Base-by-base conservation (phyloP, 169 alveolate species). In the Ichthyophthirius multifiliis region DNA sequence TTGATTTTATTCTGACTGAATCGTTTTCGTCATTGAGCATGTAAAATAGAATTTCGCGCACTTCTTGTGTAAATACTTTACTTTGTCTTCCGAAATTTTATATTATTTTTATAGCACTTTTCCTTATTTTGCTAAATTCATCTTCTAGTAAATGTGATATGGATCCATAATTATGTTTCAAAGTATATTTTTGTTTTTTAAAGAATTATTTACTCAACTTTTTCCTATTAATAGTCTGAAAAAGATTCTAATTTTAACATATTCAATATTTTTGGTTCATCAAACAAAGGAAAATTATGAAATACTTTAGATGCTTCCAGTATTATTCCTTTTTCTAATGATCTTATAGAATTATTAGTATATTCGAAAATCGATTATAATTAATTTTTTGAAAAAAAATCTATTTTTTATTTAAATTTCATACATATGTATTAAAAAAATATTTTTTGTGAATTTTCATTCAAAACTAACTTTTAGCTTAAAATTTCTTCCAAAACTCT, bases 151-250 rank as follows among this genome's bases (percentile, higher is more conserved):
- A 7, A 55, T 55, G 71, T 0, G 31, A 34, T 10, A 55, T 55
- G 9, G 71, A 34, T 15, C 71, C 71, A 55, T 55, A 55, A 13
- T 39, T 39, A 27, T 55, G 71, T 55, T 55, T 5, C 41, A 27
- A 20, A 39, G 71, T 20, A 39, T 55, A 16, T 27, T 27, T 2
- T 27, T 23, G 31, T 4, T 27, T 3, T 55, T 55, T 0, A 20
- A 27, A 23, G 71, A 23, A 20, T 34, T 55, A 15, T 16, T 27
- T 13, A 3, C 31, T 10, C 71, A 34, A 27, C 32, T 18, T 55
- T 55, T 55, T 20, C 71, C 71, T n/a, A n/a, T n/a, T n/a, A n/a
- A 55, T 55, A 55, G 31, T 55, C 71, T 55, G 23, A 55, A 27
- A 55, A 55, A 27, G 23, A 27, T 18, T 55, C 71, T 55, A 55